These are phyloP conservation scores for Metrosideros polymorpha DNA, from an alignment of 441 rosid species.

Conservation along the genomic window DNA sequence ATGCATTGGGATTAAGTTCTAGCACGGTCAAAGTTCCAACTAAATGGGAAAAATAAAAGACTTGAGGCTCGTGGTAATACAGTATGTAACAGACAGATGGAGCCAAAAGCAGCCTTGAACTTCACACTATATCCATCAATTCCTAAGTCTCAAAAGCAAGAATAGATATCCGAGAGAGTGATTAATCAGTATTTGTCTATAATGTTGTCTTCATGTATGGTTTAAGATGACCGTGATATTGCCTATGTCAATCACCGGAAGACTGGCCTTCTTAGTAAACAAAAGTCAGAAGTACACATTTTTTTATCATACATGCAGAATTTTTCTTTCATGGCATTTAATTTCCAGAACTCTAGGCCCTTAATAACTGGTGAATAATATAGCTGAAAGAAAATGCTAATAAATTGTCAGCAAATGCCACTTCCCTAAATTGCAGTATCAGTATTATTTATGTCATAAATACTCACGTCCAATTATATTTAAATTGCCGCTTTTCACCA, in stretches of 20 bases:
- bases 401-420: background rate
- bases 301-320: background rate
- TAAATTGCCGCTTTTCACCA: background rate
- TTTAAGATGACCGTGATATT: background rate
- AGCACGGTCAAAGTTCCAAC: background rate
- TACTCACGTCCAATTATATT: constrained; percentile 1
- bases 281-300: background rate
- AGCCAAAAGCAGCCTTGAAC: background rate
- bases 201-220: background rate
- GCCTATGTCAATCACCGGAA: background rate
- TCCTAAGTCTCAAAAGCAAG: background rate
- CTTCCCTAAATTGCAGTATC: background rate
- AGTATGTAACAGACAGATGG: background rate
- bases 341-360: background rate
- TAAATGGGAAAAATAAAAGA: background rate
- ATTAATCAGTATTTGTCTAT: background rate
- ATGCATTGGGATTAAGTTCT: background rate
- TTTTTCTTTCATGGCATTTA: background rate
- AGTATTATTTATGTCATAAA: background rate
- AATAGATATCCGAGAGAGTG: background rate
- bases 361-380: background rate
- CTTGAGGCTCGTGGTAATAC: background rate
- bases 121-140: background rate
- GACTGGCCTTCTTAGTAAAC: background rate
- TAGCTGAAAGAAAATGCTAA: background rate